Evolutionary conservation across 2,329 filamentous ascomycete species (phyloP).

Genomic region (Arthrobotrys iridis): DNA sequence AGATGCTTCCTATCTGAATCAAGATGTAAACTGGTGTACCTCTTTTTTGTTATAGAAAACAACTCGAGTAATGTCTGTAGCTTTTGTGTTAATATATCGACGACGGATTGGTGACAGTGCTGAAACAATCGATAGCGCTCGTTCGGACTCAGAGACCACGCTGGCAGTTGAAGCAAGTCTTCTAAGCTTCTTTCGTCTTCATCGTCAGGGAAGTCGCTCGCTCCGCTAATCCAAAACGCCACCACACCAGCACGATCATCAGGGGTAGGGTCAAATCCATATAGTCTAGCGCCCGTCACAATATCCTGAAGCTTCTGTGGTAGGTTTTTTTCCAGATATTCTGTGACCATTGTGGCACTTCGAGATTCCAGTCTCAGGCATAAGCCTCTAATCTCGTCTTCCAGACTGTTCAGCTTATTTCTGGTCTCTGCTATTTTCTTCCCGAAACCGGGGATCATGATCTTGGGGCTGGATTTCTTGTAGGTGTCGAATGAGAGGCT

Average conservation of each 20-base stretch:
- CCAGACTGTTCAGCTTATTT: not conserved
- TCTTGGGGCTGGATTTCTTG: not conserved
- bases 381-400: not conserved
- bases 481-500: constrained; percentile 26
- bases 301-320: constrained; percentile 16
- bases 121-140: constrained; percentile 11
- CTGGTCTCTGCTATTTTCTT: not conserved
- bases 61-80: not conserved
- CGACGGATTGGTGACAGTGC: constrained; percentile 10
- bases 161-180: not conserved
- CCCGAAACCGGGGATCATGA: not conserved
- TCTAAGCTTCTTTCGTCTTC: not conserved
- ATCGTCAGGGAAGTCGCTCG: not conserved
- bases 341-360: not conserved
- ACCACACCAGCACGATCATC: not conserved
- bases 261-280: not conserved
- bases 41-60: constrained; percentile 29
- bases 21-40: constrained; percentile 58
- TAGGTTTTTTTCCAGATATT: constrained; percentile 13
- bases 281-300: not conserved
- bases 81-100: constrained; percentile 21
- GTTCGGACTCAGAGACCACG: not conserved
- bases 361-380: not conserved
- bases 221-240: not conserved
- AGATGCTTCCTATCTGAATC: constrained; percentile 63